Conservation (phyloP, 169 alveolate species). For the Plasmodium vivax region DNA sequence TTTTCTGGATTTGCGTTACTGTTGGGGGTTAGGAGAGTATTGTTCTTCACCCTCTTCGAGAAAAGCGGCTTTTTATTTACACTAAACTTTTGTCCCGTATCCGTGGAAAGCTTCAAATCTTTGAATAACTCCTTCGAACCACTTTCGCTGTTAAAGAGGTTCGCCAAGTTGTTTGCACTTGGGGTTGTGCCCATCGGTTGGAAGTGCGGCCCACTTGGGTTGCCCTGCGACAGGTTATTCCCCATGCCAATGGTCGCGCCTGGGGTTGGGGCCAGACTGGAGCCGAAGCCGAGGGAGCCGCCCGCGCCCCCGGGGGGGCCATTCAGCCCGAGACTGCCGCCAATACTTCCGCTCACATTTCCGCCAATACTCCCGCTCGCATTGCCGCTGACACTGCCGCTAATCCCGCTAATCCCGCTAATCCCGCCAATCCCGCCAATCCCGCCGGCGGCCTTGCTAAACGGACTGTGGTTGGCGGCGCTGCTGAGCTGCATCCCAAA, state of each 20-base stretch:
- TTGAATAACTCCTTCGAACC: conserved; percentile 74
- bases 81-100: conserved; percentile 29
- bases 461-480: conserved; percentile 4
- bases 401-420: no score
- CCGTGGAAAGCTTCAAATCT: conserved; percentile 40
- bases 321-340: not conserved
- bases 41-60: conserved; percentile 29
- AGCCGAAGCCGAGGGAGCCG: not conserved
- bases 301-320: not conserved
- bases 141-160: conserved; percentile 25
- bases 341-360: not conserved
- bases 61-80: conserved; percentile 70
- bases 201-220: not conserved
- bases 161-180: not conserved
- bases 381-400: not conserved
- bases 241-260: not conserved
- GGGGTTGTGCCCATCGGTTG: not conserved
- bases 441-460: not conserved
- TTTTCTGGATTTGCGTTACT: not conserved
- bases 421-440: not conserved
- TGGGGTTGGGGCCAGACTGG: not conserved
- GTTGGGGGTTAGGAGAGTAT: conserved; percentile 5
- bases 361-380: no score
- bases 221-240: not conserved
- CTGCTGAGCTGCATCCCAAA: conserved; percentile 15